phyloP scores from a whole-genome alignment of 257 asterid genomes.

The Solanum rostratum region DNA sequence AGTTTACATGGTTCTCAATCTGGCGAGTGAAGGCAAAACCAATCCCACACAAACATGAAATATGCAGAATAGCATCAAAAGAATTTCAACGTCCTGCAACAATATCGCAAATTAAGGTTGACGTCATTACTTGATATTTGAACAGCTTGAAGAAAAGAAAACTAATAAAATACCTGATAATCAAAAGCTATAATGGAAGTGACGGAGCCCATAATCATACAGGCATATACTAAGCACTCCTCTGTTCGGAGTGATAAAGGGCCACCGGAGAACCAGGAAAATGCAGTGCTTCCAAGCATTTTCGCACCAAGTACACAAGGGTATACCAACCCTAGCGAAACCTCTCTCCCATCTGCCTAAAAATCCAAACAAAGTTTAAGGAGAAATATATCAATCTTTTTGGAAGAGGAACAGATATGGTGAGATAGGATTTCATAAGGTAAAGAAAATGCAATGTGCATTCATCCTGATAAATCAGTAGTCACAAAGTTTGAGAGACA shows the following conservation, averaged over 20 bases:
- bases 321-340: conserved; percentile 66
- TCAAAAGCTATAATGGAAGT: conserved; percentile 66
- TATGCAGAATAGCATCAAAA: conserved; percentile 56
- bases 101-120: conserved; percentile 1
- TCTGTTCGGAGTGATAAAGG: conserved; percentile 55
- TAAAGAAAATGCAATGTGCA: background rate
- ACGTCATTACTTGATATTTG: background rate
- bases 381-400: background rate
- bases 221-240: conserved; percentile 50
- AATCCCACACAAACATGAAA: conserved; percentile 65
- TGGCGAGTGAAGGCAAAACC: conserved; percentile 83
- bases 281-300: conserved; percentile 90
- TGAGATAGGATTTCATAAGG: background rate
- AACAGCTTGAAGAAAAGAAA: background rate
- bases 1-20: conserved; percentile 79
- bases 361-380: conserved; percentile 13
- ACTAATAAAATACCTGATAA: conserved; percentile 59
- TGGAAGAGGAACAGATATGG: background rate
- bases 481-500: background rate
- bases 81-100: conserved; percentile 73
- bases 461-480: background rate
- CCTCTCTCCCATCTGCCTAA: conserved; percentile 96
- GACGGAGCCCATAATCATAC: conserved; percentile 49
- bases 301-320: conserved; percentile 85
- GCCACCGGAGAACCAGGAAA: conserved; percentile 66